Evolutionary conservation across 2,329 filamentous ascomycete genomes (phyloP).

Genomic region (Neurospora crassa): DNA sequence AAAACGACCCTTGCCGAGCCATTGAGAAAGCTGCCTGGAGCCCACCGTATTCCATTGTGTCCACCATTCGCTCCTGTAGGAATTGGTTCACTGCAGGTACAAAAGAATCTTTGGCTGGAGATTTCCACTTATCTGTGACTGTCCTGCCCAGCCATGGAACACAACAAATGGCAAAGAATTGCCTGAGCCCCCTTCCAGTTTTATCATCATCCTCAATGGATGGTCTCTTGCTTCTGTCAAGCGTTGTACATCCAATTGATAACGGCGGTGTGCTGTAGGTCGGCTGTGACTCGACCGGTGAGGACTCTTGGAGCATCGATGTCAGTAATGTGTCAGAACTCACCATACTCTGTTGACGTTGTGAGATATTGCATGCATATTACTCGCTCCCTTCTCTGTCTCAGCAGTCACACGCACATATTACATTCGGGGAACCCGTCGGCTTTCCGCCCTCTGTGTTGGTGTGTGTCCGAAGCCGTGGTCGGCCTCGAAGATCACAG

Average conservation of each 20-base stretch:
- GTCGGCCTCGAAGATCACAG: neutral
- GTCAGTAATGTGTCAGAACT: neutral
- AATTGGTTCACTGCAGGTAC: neutral
- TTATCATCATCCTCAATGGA: neutral
- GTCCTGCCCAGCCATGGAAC: neutral
- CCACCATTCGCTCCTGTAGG: neutral
- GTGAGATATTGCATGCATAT: neutral
- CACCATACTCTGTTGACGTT: neutral
- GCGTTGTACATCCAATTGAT: neutral
- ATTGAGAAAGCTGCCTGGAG: neutral
- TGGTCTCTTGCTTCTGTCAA: neutral
- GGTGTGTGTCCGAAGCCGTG: neutral
- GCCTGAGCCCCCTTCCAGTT: neutral
- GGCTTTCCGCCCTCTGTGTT: neutral
- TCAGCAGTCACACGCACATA: neutral
- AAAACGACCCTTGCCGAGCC: neutral
- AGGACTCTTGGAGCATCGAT: neutral
- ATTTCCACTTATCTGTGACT: neutral
- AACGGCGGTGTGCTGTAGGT: neutral
- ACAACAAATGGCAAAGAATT: neutral
- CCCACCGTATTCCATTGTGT: neutral
- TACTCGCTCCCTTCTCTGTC: neutral
- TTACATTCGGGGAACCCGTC: neutral
- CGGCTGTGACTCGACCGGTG: neutral
- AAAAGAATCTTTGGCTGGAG: neutral